These are phyloP conservation scores for Coemansia guatemalensis DNA, from an alignment of 192 early-diverging fungal genomes.

Conservation along the genomic window DNA sequence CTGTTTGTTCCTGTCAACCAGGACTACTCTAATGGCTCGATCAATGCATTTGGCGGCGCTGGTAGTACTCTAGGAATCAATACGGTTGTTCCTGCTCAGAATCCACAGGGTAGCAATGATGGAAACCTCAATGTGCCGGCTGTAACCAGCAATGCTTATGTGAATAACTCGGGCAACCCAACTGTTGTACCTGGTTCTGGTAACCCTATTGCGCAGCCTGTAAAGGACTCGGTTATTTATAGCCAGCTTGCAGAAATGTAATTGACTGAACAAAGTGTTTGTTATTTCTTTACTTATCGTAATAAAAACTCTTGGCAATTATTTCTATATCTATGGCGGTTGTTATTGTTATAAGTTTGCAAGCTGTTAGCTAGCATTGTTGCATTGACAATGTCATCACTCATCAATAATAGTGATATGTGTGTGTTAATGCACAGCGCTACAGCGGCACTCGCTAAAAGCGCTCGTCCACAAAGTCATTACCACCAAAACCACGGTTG, in stretches of 20 bases:
- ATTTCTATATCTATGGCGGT: neutral
- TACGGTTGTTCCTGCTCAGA: neutral
- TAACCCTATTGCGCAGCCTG: conserved; percentile 24
- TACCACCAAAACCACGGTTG: too few species aligned
- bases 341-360: too few species aligned
- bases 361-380: too few species aligned
- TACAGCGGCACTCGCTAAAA: too few species aligned
- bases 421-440: too few species aligned
- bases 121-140: neutral
- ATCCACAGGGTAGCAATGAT: neutral
- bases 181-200: neutral
- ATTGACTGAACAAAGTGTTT: neutral
- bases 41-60: conserved; percentile 52
- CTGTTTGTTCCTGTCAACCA: conserved; percentile 66
- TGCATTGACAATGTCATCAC: too few species aligned
- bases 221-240: conserved; percentile 32
- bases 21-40: conserved; percentile 48
- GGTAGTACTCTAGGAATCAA: conserved; percentile 40
- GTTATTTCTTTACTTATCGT: conserved; percentile 7
- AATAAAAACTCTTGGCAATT: conserved; percentile 6
- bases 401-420: too few species aligned
- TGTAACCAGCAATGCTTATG: neutral
- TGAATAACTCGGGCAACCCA: neutral
- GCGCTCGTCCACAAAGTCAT: too few species aligned
- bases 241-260: conserved; percentile 36